These are phyloP conservation scores for Zasmidium citrigriseum DNA, from an alignment of 2,329 filamentous ascomycete genomes.

Conservation along the genomic window DNA sequence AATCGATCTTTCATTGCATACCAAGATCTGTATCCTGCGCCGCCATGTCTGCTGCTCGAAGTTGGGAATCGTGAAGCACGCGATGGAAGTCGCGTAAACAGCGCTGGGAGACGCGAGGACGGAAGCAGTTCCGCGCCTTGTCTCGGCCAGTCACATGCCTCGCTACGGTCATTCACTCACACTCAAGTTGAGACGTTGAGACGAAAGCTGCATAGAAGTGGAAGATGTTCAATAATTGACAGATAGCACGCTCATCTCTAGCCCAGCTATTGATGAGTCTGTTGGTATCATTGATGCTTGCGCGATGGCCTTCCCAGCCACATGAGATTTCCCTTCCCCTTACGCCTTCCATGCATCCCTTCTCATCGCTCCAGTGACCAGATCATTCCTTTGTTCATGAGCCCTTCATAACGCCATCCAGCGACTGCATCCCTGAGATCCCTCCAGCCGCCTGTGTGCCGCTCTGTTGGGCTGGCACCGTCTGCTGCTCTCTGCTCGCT, in stretches of 20 bases:
- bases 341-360: neutral
- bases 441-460: neutral
- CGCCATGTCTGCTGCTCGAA: constrained; percentile 18
- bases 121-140: neutral
- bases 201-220: neutral
- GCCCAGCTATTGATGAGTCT: neutral
- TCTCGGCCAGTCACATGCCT: neutral
- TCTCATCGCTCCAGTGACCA: too few relatives aligned
- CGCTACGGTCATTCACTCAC: neutral
- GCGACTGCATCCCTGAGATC: constrained; percentile 10
- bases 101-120: neutral
- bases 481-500: neutral
- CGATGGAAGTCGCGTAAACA: neutral
- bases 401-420: constrained; percentile 9
- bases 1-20: neutral
- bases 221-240: neutral
- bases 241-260: neutral
- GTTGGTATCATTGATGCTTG: neutral
- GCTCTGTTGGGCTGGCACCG: constrained; percentile 1
- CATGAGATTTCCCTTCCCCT: neutral
- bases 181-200: neutral
- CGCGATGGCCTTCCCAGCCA: neutral
- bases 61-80: neutral
- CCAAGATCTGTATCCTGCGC: constrained; percentile 11
- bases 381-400: neutral